phyloP scores from a whole-genome alignment of 139 green algal species.

The Pleodorina starrii region DNA sequence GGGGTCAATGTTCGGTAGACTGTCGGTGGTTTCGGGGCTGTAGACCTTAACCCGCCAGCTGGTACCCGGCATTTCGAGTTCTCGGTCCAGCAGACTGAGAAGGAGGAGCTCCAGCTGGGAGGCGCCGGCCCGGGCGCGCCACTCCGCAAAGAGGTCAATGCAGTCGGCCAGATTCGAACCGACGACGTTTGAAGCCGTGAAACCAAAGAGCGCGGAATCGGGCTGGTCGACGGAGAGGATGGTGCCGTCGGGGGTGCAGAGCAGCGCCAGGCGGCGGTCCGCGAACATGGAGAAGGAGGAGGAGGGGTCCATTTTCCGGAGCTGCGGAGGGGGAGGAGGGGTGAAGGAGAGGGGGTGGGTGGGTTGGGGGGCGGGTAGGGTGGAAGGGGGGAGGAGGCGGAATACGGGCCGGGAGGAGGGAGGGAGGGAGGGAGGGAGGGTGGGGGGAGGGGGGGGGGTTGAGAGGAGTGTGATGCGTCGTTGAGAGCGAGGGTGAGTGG shows the following conservation, averaged over 20 bases:
- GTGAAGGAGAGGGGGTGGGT: background rate
- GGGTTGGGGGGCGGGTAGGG: no score
- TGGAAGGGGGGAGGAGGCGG: no score
- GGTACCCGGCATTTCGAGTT: conserved; percentile 47
- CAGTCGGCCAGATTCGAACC: conserved; percentile 41
- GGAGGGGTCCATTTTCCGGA: conserved; percentile 12
- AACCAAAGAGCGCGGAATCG: conserved; percentile 3
- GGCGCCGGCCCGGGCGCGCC: conserved; percentile 23
- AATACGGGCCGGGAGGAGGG: no score
- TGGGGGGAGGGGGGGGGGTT: no score
- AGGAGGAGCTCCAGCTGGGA: conserved; percentile 50
- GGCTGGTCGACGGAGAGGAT: conserved; percentile 30
- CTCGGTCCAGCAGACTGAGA: conserved; percentile 51
- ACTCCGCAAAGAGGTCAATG: conserved; percentile 51
- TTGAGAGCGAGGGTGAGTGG: no score
- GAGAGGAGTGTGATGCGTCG: no score
- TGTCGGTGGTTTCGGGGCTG: background rate
- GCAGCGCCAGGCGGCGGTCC: background rate
- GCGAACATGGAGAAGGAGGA: background rate
- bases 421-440: no score
- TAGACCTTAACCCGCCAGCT: conserved; percentile 31
- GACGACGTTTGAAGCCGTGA: background rate
- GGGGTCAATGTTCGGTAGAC: conserved; percentile 33
- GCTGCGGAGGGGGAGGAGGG: background rate
- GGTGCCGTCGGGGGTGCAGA: background rate